Evolutionary conservation across 805 yeast genomes (phyloP).

Genomic region (Wickerhamiella hasegawae): DNA sequence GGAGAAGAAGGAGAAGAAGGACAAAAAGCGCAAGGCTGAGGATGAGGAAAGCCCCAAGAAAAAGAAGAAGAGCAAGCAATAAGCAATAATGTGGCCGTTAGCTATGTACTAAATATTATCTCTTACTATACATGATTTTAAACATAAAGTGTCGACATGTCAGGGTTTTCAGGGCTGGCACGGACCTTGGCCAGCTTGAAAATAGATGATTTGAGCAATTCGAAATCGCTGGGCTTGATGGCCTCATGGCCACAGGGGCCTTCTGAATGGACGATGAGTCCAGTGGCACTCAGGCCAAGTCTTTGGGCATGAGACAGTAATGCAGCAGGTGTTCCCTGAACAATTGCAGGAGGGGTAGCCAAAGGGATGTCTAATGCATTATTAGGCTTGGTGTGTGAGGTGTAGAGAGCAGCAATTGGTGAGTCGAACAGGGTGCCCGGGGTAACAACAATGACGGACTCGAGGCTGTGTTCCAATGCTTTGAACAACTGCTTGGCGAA

Average conservation of each 20-base stretch:
- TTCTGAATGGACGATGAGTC: constrained; percentile 18
- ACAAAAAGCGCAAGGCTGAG: constrained; percentile 13
- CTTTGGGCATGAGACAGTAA: constrained; percentile 16
- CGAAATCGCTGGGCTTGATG: constrained; percentile 8
- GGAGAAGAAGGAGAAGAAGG: constrained; percentile 11
- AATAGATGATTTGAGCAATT: neutral
- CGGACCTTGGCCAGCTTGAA: neutral
- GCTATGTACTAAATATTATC: neutral
- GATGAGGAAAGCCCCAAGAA: constrained; percentile 7
- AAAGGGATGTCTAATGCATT: constrained; percentile 5
- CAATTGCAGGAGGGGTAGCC: constrained; percentile 18
- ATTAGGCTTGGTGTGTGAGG: neutral
- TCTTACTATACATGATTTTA: neutral
- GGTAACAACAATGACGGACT: constrained; percentile 6
- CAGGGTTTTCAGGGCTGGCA: neutral
- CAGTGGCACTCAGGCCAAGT: constrained; percentile 12
- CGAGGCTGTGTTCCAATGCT: constrained; percentile 1
- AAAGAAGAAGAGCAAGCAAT: constrained; percentile 4
- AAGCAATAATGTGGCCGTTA: neutral
- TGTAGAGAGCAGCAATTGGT: neutral
- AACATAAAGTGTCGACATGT: neutral
- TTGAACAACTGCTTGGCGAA: constrained; percentile 7
- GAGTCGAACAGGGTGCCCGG: constrained; percentile 12
- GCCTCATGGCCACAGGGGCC: constrained; percentile 21
- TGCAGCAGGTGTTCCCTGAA: constrained; percentile 21